A percentile compares a stretch with the other conserved stretches of the same genome.
Conservation (phyloP, 495 filamentous ascomycete genomes). For the Neurospora sp. region DNA sequence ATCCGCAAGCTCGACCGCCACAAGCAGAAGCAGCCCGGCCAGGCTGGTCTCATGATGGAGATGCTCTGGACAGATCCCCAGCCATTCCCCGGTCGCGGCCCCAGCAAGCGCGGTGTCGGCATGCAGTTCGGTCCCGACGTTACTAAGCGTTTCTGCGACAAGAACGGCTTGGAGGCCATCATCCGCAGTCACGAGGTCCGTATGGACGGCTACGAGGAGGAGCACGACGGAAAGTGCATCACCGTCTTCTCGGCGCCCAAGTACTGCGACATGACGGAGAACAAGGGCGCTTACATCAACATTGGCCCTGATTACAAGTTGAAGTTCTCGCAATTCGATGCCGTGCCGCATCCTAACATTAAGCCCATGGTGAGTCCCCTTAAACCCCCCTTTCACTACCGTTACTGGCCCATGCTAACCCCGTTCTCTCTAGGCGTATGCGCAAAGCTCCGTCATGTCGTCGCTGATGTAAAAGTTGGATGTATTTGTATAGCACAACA, state of each 20-base stretch:
- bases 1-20: constrained; percentile 88
- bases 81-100: constrained; percentile 70
- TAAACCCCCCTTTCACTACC: background rate
- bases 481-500: background rate
- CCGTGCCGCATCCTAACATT: constrained; percentile 90
- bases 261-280: constrained; percentile 96
- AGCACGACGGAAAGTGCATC: constrained; percentile 93
- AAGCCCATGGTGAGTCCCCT: constrained; percentile 72
- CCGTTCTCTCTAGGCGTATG: constrained; percentile 51
- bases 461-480: constrained; percentile 30
- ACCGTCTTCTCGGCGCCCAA: constrained; percentile 98
- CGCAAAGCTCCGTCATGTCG: constrained; percentile 68
- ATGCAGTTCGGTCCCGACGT: constrained; percentile 96
- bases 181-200: constrained; percentile 96
- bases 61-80: constrained; percentile 99
- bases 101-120: constrained; percentile 93
- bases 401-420: constrained; percentile 16
- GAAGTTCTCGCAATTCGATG: constrained; percentile 83
- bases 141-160: constrained; percentile 93
- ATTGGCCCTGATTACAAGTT: constrained; percentile 88
- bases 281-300: constrained; percentile 98
- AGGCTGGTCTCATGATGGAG: constrained; percentile 97
- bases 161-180: constrained; percentile 85
- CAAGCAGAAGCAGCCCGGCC: constrained; percentile 89
- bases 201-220: constrained; percentile 96